Percentiles rank a stretch among this genome's conserved stretches.
phyloP scores from a whole-genome alignment of 257 asterid species.

The Solanum boliviense region DNA sequence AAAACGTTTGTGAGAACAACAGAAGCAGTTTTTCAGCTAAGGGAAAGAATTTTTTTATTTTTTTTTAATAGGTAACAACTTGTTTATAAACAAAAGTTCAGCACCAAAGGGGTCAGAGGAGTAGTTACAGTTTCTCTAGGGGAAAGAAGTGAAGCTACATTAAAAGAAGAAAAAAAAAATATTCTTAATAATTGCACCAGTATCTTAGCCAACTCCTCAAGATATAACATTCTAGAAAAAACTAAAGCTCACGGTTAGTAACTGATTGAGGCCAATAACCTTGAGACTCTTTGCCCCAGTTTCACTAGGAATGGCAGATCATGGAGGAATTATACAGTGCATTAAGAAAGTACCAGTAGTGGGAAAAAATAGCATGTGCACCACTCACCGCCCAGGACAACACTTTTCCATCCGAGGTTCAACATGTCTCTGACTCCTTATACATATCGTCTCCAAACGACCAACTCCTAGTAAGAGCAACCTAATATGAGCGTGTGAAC shows the following conservation, averaged over 20 bases:
- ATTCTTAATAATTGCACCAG: neutral
- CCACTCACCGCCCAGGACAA: neutral
- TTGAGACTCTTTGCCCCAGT: neutral
- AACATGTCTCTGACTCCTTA: neutral
- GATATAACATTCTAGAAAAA: neutral
- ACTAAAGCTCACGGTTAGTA: neutral
- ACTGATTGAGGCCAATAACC: neutral
- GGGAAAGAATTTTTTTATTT: neutral
- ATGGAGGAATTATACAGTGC: neutral
- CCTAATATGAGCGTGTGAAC: neutral
- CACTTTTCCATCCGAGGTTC: neutral
- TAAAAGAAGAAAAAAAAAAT: neutral
- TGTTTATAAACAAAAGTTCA: neutral
- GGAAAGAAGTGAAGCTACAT: neutral
- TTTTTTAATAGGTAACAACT: neutral
- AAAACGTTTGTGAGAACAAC: neutral
- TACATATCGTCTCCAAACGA: neutral
- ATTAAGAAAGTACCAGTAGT: neutral
- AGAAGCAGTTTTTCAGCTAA: neutral
- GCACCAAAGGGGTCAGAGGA: neutral
- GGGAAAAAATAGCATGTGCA: neutral
- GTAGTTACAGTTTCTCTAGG: neutral
- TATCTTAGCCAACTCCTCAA: neutral
- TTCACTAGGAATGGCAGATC: neutral
- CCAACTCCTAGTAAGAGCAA: neutral